These are phyloP conservation scores for Talaromyces amestolkiae DNA, from an alignment of 2,329 filamentous ascomycete genomes.

Conservation along the genomic window DNA sequence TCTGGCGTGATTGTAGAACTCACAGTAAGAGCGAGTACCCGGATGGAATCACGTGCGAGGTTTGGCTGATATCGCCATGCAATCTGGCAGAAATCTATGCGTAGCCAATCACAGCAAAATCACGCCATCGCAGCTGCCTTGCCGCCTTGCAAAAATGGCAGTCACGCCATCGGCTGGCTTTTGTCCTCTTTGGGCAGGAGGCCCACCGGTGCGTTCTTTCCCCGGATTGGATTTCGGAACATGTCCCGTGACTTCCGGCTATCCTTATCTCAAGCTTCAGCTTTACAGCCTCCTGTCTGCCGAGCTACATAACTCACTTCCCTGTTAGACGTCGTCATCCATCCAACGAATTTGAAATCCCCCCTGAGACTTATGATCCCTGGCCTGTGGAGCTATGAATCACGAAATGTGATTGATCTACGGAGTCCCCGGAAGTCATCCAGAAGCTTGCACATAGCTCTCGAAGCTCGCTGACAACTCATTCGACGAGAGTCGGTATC, in stretches of 20 bases:
- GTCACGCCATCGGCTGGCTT: conserved; percentile 8
- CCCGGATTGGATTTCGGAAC: conserved; percentile 16
- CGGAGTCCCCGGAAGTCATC: background rate
- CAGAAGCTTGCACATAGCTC: background rate
- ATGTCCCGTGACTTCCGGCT: background rate
- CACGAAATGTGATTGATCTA: conserved; percentile 6
- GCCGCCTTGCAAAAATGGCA: background rate
- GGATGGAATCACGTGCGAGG: conserved; percentile 8
- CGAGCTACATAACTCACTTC: background rate
- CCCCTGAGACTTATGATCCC: background rate
- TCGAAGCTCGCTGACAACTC: background rate
- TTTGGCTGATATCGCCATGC: conserved; percentile 10
- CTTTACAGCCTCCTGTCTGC: background rate
- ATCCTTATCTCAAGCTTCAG: background rate
- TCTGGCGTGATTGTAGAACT: conserved; percentile 16
- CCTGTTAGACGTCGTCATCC: background rate
- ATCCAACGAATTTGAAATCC: background rate
- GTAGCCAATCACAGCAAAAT: conserved; percentile 1
- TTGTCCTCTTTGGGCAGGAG: background rate
- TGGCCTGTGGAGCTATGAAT: background rate
- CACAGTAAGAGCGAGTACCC: background rate
- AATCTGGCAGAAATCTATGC: background rate
- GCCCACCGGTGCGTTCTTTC: conserved; percentile 4
- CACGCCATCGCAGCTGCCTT: conserved; percentile 1
- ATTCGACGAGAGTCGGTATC: background rate